These are phyloP conservation scores for Saprolegnia diclina DNA, from an alignment of 352 stramenopile species.

Conservation along the genomic window DNA sequence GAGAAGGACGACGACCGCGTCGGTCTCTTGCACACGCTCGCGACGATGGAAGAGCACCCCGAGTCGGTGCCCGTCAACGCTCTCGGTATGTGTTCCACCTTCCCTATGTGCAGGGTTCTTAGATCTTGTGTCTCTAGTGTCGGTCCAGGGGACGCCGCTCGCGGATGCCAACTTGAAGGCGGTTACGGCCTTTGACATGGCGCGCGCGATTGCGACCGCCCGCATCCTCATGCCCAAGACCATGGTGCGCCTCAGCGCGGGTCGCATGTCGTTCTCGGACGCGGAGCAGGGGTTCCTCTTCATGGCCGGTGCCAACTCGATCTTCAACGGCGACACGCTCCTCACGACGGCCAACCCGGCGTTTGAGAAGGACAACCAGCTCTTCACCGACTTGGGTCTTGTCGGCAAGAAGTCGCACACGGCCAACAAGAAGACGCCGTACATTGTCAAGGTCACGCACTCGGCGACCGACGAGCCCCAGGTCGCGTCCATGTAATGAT, in stretches of 20 bases:
- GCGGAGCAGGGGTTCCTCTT: constrained; percentile 96
- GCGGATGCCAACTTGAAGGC: constrained; percentile 82
- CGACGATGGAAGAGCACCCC: constrained; percentile 93
- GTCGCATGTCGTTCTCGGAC: constrained; percentile 95
- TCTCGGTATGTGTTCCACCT: constrained; percentile 35
- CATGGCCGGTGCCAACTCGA: constrained; percentile 96
- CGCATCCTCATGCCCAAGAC: constrained; percentile 96
- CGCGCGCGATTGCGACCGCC: constrained; percentile 95
- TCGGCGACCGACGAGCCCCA: constrained; percentile 30
- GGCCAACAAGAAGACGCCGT: constrained; percentile 69
- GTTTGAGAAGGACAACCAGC: constrained; percentile 91
- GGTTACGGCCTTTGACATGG: constrained; percentile 95
- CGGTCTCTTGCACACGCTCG: constrained; percentile 92
- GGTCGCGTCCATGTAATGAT: constrained; percentile 27
- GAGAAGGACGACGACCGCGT: constrained; percentile 94
- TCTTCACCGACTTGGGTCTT: constrained; percentile 95
- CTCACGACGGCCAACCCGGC: constrained; percentile 95
- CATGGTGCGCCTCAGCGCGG: constrained; percentile 95
- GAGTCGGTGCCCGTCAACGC: constrained; percentile 97
- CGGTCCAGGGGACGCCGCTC: constrained; percentile 93
- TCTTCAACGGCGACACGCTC: constrained; percentile 98
- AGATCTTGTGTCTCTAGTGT: constrained; percentile 39
- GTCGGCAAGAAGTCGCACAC: constrained; percentile 94
- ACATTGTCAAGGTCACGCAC: constrained; percentile 79
- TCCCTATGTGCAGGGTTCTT: not conserved